Evolutionary conservation across 2,329 filamentous ascomycete species (phyloP).

Genomic region (Neurospora crassa): DNA sequence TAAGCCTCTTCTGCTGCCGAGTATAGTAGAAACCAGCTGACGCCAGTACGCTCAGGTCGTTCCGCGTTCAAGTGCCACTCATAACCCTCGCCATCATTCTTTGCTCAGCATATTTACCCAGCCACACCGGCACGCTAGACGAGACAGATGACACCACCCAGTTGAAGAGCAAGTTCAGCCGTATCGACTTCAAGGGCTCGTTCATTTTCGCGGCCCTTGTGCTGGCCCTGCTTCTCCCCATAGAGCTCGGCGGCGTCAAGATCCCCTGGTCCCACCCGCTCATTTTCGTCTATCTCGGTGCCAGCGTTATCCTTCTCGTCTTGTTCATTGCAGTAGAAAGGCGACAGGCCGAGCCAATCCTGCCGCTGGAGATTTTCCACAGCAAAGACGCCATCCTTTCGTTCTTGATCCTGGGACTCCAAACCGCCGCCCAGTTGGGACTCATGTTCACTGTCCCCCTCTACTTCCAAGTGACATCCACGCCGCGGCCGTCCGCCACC

Average conservation of each 20-base stretch:
- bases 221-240: conserved; percentile 28
- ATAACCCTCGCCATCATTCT: conserved; percentile 37
- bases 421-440: conserved; percentile 48
- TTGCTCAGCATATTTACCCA: conserved; percentile 27
- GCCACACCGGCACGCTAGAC: conserved; percentile 6
- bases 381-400: conserved; percentile 43
- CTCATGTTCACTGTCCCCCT: conserved; percentile 58
- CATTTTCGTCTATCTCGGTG: conserved; percentile 23
- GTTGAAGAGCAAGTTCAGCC: conserved; percentile 29
- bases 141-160: conserved; percentile 1
- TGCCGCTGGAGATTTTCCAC: conserved; percentile 45
- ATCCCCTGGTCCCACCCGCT: conserved; percentile 29
- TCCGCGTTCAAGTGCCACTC: conserved; percentile 47
- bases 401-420: conserved; percentile 41
- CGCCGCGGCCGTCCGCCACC: conserved; percentile 40
- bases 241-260: conserved; percentile 30
- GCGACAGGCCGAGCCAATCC: conserved; percentile 43
- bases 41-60: conserved; percentile 32
- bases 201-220: conserved; percentile 29
- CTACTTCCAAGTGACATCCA: conserved; percentile 57
- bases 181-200: conserved; percentile 52
- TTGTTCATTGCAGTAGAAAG: conserved; percentile 25
- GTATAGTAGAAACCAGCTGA: neutral
- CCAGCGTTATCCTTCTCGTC: conserved; percentile 20
- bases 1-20: conserved; percentile 18